phyloP scores from a whole-genome alignment of 495 filamentous ascomycete species.

The Aspergillus olivimuriae region DNA sequence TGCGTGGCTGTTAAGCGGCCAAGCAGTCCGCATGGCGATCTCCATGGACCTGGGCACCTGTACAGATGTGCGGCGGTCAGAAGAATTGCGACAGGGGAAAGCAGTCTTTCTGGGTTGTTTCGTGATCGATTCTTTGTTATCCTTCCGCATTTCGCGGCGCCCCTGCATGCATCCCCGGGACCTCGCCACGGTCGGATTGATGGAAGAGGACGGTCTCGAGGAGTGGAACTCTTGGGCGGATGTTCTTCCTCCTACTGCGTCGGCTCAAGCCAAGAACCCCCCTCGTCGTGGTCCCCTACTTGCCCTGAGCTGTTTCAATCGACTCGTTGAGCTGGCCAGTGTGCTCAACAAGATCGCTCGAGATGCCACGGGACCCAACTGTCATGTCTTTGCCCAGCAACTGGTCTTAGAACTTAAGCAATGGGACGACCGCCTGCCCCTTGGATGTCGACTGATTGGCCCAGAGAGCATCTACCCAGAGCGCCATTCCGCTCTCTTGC shows the following conservation, averaged over 20 bases:
- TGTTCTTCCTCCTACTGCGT: constrained; percentile 37
- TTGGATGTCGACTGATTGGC: constrained; percentile 37
- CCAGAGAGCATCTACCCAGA: constrained; percentile 40
- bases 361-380: constrained; percentile 25
- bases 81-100: constrained; percentile 38
- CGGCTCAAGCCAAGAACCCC: constrained; percentile 24
- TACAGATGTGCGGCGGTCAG: constrained; percentile 25
- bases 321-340: constrained; percentile 41
- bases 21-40: constrained; percentile 53
- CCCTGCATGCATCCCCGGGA: constrained; percentile 49
- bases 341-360: constrained; percentile 41
- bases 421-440: constrained; percentile 37
- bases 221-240: constrained; percentile 69
- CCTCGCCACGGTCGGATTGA: constrained; percentile 32
- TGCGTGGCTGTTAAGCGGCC: constrained; percentile 57
- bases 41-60: constrained; percentile 38
- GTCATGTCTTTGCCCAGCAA: constrained; percentile 33
- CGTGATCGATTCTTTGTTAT: constrained; percentile 58
- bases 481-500: constrained; percentile 36
- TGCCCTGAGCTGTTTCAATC: constrained; percentile 60
- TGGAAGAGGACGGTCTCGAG: constrained; percentile 60
- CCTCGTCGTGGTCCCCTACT: constrained; percentile 46
- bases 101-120: constrained; percentile 58
- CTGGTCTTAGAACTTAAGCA: constrained; percentile 33
- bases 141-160: constrained; percentile 45